Evolutionary conservation across 1,284 basidiomycete genomes (phyloP).

Genomic region (Tilletiopsis washingtonensis): DNA sequence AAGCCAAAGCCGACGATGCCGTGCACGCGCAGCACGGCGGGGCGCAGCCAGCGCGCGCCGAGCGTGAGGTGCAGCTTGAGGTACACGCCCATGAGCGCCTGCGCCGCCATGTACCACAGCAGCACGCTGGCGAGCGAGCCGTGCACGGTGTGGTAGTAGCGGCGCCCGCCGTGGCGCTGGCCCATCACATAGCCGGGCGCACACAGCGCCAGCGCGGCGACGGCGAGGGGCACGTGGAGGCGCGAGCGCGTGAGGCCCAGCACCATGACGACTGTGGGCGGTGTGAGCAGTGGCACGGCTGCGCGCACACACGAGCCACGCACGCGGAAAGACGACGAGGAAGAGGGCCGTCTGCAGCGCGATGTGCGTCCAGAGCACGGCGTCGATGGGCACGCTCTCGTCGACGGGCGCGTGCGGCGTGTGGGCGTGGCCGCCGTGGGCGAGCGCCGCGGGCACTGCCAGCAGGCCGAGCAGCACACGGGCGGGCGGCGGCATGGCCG

Average conservation of each 20-base stretch:
- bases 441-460: neutral
- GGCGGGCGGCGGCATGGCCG: no score
- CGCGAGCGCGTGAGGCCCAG: conserved; percentile 42
- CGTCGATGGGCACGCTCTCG: conserved; percentile 35
- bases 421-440: conserved; percentile 25
- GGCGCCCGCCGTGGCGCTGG: conserved; percentile 33
- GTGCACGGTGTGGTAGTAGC: conserved; percentile 41
- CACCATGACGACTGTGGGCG: conserved; percentile 30
- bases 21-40: conserved; percentile 66
- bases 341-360: conserved; percentile 31
- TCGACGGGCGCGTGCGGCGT: conserved; percentile 24
- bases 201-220: conserved; percentile 26
- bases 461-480: no score
- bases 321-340: conserved; percentile 35
- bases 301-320: neutral
- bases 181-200: conserved; percentile 39
- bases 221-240: conserved; percentile 39
- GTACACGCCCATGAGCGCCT: conserved; percentile 72
- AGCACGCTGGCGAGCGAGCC: conserved; percentile 36
- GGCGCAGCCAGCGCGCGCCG: conserved; percentile 57
- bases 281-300: neutral
- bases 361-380: conserved; percentile 43
- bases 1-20: conserved; percentile 75
- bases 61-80: conserved; percentile 73
- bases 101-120: conserved; percentile 48